Percentiles rank a stretch among this genome's conserved stretches.
Conservation (phyloP, 108 stramenopile genomes). For the Fragilariopsis cylindrus region DNA sequence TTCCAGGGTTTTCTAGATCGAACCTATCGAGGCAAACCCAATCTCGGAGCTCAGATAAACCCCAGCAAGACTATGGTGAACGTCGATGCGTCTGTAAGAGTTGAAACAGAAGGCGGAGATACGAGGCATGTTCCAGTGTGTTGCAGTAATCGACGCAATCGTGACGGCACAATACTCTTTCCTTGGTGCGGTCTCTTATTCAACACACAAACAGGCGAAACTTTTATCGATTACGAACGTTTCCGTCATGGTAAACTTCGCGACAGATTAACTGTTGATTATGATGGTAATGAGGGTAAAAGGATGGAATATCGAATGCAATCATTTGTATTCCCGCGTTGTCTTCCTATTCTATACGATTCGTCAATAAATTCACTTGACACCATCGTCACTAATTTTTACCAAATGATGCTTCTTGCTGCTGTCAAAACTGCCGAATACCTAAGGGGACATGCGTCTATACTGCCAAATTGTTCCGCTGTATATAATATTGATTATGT, state of each 20-base stretch:
- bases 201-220: constrained; percentile 74
- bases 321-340: constrained; percentile 79
- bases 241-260: constrained; percentile 52
- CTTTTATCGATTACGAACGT: constrained; percentile 64
- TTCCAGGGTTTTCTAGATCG: constrained; percentile 53
- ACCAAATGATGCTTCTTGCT: constrained; percentile 64
- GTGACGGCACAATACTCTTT: constrained; percentile 35
- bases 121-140: background rate
- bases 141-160: background rate
- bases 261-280: constrained; percentile 58
- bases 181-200: constrained; percentile 90
- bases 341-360: constrained; percentile 78
- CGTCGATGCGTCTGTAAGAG: constrained; percentile 12
- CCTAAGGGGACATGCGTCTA: constrained; percentile 20
- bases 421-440: constrained; percentile 70
- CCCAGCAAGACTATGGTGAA: constrained; percentile 57
- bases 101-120: background rate
- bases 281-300: constrained; percentile 46
- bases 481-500: constrained; percentile 9
- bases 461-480: background rate
- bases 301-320: constrained; percentile 54
- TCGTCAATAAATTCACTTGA: constrained; percentile 52
- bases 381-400: constrained; percentile 62
- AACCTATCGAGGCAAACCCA: constrained; percentile 53
- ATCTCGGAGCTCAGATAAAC: constrained; percentile 76